Evolutionary conservation across 345 rosid genomes (phyloP), one percentile per base, ranked within the genome.

Genomic region (Acer yangbiense): DNA sequence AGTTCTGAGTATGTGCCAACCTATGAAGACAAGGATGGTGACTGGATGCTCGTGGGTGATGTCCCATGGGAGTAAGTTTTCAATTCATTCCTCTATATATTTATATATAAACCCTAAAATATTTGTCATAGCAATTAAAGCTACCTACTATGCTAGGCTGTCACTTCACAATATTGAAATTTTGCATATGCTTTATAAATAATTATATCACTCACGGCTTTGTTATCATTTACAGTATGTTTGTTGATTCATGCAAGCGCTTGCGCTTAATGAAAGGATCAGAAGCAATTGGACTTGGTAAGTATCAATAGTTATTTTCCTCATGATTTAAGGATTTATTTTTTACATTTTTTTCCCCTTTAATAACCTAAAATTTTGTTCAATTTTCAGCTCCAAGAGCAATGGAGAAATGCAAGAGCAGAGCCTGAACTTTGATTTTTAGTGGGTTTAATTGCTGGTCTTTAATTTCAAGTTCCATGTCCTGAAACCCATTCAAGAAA

Each of bases 11-110:
- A 93, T 85, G 99, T 95, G 69, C 99, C 99, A 62, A 85, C 92
- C 83, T 95, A 95, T 77, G 98, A 93, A 81, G 98, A 95, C 81
- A 95, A 92, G 87, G 98, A 93, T 69, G 98, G 98, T 1, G 98
- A 95, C 81, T 95, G 98, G 98, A 95, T 95, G 98, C 95, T 95
- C 72, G 98, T 95, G 57, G 98, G 98, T 4, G 98, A 95, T 88
- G 98, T 93, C 79, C 98, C 98, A 68, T 95, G 98, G 98, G 90
- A 86, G 98, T 95, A 83, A 78, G 98, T 88, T 75, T 73, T 74
- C 78, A 50, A 11, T 63, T 55, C 41, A 25, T 69, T 50, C 21
- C 43, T 46, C 75, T 44, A 44, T 18, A 35, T 35, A 35, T 4
- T 35, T 35, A 35, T 35, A 35, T 35, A 17, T n/a, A 4, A 46